Evolutionary conservation across 306 rosid species (phyloP), one percentile per base, ranked within the genome.

Genomic region (Comarum palustre): DNA sequence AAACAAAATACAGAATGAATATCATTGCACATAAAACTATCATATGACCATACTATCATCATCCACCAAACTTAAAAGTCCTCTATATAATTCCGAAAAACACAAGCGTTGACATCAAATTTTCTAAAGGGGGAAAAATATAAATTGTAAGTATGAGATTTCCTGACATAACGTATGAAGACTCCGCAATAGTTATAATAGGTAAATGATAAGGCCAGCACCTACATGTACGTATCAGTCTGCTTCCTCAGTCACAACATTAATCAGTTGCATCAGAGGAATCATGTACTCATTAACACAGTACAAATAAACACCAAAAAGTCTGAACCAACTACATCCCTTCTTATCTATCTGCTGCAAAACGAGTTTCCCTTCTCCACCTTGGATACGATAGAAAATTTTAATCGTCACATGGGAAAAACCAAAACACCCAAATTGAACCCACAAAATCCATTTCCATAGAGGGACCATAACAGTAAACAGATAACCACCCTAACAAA

Each of bases 401-500:
- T 66, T 25, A 36, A 47, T 19, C 38, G 31, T 57, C 42, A 12
- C 12, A 24, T 65, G 62, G 34, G 52, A 27, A 71, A 71, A 27
- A 67, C 31, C 47, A 50, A 42, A 36, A 22, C 32, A 66, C 14
- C 41, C 2, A 36, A 43, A 22, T 31, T 41, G 14, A 29, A 68
- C 6, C 8, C 57, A 31, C 16, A 43, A n/a, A 43, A 12, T 20
- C 10, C 42, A 41, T 55, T 55, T 50, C 54, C 19, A 7, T 17
- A 43, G 32, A 22, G 61, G 36, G 68, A 24, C 9, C 14, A 52
- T 51, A 36, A 64, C 61, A 47, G 42, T 59, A 51, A 46, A 47
- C 31, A 59, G 72, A 68, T 72, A 76, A 41, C 57, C 12, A 47
- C 71, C 81, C 36, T 46, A 25, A 11, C 45, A 55, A 17, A 57